These are phyloP conservation scores for Citrus unshiu DNA, from an alignment of 345 rosid species.

Conservation along the genomic window DNA sequence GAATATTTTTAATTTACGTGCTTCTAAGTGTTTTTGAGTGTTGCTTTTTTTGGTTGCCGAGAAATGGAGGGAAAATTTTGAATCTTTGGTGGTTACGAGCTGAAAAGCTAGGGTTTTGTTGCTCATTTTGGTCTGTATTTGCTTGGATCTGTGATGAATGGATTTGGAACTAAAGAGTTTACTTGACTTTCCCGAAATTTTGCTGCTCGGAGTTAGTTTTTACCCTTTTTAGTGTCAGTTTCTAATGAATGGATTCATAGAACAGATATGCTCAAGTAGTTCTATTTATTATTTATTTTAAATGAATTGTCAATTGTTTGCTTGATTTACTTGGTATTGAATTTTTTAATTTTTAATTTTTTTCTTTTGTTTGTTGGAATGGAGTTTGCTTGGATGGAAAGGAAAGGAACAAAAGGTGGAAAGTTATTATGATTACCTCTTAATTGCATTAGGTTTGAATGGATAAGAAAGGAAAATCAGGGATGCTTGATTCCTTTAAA, in stretches of 20 bases:
- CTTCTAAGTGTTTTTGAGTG: neutral
- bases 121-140: neutral
- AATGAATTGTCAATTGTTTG: neutral
- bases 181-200: neutral
- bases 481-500: neutral
- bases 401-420: neutral
- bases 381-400: neutral
- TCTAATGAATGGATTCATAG: neutral
- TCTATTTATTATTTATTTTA: neutral
- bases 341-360: neutral
- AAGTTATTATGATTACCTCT: neutral
- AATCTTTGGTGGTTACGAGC: neutral
- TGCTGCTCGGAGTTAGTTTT: neutral
- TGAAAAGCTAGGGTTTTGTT: neutral
- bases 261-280: neutral
- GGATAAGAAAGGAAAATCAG: neutral
- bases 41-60: neutral
- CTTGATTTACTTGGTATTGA: neutral
- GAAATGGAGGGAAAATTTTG: constrained; percentile 2
- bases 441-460: neutral
- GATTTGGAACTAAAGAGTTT: neutral
- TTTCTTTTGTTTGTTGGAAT: neutral
- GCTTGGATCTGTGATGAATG: constrained; percentile 9
- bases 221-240: neutral
- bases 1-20: neutral